These are phyloP conservation scores for Coniosporium apollinis DNA, from an alignment of 495 filamentous ascomycete genomes.

Conservation along the genomic window DNA sequence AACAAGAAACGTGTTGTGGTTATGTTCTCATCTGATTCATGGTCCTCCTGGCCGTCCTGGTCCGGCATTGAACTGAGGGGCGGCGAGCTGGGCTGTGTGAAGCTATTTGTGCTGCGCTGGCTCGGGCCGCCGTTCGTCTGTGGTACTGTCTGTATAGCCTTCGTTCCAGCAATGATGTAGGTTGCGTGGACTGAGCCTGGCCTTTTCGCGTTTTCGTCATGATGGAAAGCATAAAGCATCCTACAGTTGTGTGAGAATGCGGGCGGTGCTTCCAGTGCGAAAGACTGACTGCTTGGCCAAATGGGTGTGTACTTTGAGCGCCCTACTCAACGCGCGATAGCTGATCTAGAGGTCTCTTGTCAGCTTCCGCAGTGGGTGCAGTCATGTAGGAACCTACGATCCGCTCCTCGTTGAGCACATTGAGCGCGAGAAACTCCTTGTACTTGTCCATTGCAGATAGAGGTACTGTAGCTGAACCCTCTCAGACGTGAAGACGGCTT, in stretches of 20 bases:
- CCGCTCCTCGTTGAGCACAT: constrained; percentile 59
- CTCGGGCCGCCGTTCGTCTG: constrained; percentile 20
- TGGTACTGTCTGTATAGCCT: constrained; percentile 5
- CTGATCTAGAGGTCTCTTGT: constrained; percentile 44
- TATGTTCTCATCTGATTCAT: constrained; percentile 24
- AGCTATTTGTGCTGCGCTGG: constrained; percentile 45
- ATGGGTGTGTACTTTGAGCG: constrained; percentile 66
- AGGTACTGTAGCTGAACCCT: too few relatives aligned
- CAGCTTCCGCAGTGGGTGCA: constrained; percentile 1
- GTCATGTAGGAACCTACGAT: constrained; percentile 35
- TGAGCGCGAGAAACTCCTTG: constrained; percentile 53
- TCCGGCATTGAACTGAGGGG: constrained; percentile 43
- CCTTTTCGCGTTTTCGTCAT: constrained; percentile 58
- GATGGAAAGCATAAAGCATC: constrained; percentile 84
- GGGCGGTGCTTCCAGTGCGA: constrained; percentile 2
- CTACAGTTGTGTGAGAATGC: constrained; percentile 27
- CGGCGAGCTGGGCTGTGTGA: constrained; percentile 52
- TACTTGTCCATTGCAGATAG: too few relatives aligned
- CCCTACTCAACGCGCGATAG: constrained; percentile 66
- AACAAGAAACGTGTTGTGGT: constrained; percentile 47
- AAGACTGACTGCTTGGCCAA: constrained; percentile 55
- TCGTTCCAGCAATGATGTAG: constrained; percentile 62
- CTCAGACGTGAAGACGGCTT: too few relatives aligned
- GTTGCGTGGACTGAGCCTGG: constrained; percentile 66
- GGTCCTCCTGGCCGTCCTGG: constrained; percentile 23